phyloP scores from a whole-genome alignment of 1,284 basidiomycete genomes.

The Psilocybe mexicana region DNA sequence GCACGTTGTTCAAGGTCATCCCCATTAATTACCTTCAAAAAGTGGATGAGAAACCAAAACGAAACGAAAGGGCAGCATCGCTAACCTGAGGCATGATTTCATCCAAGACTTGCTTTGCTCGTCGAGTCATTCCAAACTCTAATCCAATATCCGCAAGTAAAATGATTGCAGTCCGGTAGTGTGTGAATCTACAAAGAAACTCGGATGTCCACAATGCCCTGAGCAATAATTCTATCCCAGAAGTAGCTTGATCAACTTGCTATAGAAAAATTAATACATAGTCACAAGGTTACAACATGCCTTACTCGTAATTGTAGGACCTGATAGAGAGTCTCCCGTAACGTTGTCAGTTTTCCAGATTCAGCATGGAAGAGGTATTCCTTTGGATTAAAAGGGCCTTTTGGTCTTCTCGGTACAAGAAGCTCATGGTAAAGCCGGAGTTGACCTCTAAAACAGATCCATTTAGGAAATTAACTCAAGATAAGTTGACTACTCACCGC shows the following conservation, averaged over 20 bases:
- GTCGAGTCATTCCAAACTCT: slow-evolving; percentile 72
- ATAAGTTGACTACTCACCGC: slow-evolving; percentile 43
- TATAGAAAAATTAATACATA: slow-evolving; percentile 22
- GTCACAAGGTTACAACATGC: slow-evolving; percentile 6
- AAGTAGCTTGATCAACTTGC: slow-evolving; percentile 61
- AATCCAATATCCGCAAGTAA: slow-evolving; percentile 74
- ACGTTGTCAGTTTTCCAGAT: slow-evolving; percentile 42
- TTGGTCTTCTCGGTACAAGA: slow-evolving; percentile 59
- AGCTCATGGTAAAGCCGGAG: slow-evolving; percentile 62
- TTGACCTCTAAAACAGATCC: slow-evolving; percentile 47
- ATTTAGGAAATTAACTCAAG: background rate
- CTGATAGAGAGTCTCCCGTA: slow-evolving; percentile 62
- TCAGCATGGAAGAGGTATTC: slow-evolving; percentile 45
- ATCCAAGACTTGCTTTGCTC: slow-evolving; percentile 62
- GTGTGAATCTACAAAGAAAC: slow-evolving; percentile 65
- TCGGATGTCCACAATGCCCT: slow-evolving; percentile 77
- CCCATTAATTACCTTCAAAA: slow-evolving; percentile 62
- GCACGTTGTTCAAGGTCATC: slow-evolving; percentile 74
- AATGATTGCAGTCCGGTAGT: slow-evolving; percentile 67
- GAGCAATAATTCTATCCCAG: slow-evolving; percentile 64
- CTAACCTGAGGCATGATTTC: slow-evolving; percentile 77
- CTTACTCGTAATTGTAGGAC: slow-evolving; percentile 64
- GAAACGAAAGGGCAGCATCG: background rate
- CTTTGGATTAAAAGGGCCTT: slow-evolving; percentile 48
- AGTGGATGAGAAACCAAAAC: background rate